phyloP scores from a whole-genome alignment of 192 early-diverging fungal species.

The Umbelopsis vinacea region DNA sequence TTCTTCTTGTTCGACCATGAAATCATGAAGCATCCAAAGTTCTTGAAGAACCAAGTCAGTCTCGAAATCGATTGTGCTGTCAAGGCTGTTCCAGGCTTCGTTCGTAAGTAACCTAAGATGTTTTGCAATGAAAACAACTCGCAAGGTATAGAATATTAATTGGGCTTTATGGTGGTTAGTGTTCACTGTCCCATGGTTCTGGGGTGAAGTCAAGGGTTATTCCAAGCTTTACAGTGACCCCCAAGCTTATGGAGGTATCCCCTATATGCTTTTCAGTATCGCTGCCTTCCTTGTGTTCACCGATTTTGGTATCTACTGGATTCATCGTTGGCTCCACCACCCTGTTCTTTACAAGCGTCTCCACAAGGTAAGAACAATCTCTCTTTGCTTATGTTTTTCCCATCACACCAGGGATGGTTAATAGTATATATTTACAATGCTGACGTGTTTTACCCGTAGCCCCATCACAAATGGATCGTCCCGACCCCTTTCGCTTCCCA shows the following conservation, averaged over 20 bases:
- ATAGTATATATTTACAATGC: background rate
- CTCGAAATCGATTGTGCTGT: constrained; percentile 84
- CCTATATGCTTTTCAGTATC: constrained; percentile 70
- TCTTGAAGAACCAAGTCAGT: constrained; percentile 86
- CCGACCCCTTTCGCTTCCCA: constrained; percentile 94
- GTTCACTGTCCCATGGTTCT: constrained; percentile 91
- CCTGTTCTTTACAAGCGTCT: constrained; percentile 86
- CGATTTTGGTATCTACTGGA: constrained; percentile 96
- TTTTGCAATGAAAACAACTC: background rate
- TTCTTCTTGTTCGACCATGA: constrained; percentile 86
- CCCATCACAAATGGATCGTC: constrained; percentile 65
- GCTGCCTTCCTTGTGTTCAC: constrained; percentile 88
- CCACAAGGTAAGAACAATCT: constrained; percentile 69
- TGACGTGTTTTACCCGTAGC: constrained; percentile 35
- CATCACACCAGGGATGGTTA: background rate
- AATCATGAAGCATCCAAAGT: constrained; percentile 93
- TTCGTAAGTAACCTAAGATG: constrained; percentile 36
- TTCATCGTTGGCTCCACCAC: constrained; percentile 92
- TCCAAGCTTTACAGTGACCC: constrained; percentile 80
- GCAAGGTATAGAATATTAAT: background rate
- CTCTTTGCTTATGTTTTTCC: background rate
- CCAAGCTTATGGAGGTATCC: constrained; percentile 31
- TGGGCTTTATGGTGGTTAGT: constrained; percentile 29
- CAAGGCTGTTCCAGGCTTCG: constrained; percentile 80
- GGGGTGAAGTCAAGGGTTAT: constrained; percentile 89